These are phyloP conservation scores for Cladosporium sp. DNA, from an alignment of 2,329 filamentous ascomycete genomes.

Conservation along the genomic window DNA sequence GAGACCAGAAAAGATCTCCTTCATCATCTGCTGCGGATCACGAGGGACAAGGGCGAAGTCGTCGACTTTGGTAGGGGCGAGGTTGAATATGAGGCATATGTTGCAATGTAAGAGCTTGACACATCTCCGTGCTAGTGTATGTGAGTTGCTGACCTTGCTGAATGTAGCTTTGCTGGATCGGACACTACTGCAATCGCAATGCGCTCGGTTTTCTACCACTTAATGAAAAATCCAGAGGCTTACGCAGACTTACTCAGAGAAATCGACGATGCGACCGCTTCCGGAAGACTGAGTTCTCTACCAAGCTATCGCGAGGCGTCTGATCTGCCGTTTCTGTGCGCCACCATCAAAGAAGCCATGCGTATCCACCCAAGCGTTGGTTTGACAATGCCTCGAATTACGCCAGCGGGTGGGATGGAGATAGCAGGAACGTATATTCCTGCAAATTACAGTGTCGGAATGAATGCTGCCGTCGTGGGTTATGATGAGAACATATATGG, in stretches of 20 bases:
- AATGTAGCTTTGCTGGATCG: slow-evolving; percentile 29
- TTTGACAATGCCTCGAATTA: slow-evolving; percentile 34
- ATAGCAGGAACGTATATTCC: slow-evolving; percentile 33
- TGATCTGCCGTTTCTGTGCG: slow-evolving; percentile 33
- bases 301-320: not conserved
- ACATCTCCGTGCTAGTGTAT: not conserved
- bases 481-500: slow-evolving; percentile 26
- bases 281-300: slow-evolving; percentile 27
- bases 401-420: slow-evolving; percentile 34
- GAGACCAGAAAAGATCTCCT: not conserved
- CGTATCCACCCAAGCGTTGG: slow-evolving; percentile 41
- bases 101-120: not conserved
- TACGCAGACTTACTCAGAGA: slow-evolving; percentile 32
- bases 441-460: slow-evolving; percentile 24
- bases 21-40: not conserved
- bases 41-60: not conserved
- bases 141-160: not conserved
- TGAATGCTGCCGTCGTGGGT: slow-evolving; percentile 32
- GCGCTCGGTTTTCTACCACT: slow-evolving; percentile 35
- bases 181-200: slow-evolving; percentile 42
- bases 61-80: not conserved
- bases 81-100: not conserved
- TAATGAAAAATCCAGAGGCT: slow-evolving; percentile 30
- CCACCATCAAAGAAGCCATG: slow-evolving; percentile 41
- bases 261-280: slow-evolving; percentile 25